Evolutionary conservation across 306 rosid species (phyloP).

Genomic region (Vigna reflexopilosa): DNA sequence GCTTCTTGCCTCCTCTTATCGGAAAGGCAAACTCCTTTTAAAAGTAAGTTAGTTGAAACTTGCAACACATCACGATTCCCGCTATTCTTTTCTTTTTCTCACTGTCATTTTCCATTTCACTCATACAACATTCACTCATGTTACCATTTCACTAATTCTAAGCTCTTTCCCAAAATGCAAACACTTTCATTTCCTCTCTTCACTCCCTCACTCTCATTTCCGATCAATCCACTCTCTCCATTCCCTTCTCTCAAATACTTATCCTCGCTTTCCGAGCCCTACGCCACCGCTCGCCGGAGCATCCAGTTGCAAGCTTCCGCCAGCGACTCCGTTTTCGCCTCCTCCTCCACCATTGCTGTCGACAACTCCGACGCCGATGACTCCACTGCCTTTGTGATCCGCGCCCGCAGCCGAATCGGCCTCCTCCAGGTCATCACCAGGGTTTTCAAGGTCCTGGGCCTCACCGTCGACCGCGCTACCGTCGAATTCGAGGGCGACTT

Average conservation of each 20-base stretch:
- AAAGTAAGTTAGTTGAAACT: slow-evolving; percentile 24
- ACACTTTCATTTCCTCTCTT: slow-evolving; percentile 47
- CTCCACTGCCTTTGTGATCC: slow-evolving; percentile 65
- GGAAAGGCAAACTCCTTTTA: slow-evolving; percentile 11
- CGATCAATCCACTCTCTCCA: slow-evolving; percentile 20
- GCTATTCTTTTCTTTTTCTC: slow-evolving; percentile 10
- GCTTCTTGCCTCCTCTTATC: neutral
- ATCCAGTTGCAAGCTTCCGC: slow-evolving; percentile 45
- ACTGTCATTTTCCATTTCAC: neutral
- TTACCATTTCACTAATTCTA: neutral
- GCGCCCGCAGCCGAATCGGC: slow-evolving; percentile 70
- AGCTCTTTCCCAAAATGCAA: slow-evolving; percentile 47
- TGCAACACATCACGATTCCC: slow-evolving; percentile 24
- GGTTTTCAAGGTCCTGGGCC: slow-evolving; percentile 75
- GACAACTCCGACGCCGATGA: slow-evolving; percentile 49
- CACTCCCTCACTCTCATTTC: slow-evolving; percentile 28
- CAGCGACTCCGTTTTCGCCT: slow-evolving; percentile 36
- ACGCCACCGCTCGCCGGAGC: slow-evolving; percentile 13
- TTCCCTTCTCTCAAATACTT: slow-evolving; percentile 29
- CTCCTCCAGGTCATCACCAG: slow-evolving; percentile 72
- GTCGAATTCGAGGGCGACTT: slow-evolving; percentile 69
- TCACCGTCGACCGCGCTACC: slow-evolving; percentile 65
- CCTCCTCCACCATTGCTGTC: slow-evolving; percentile 53
- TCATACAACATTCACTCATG: neutral
- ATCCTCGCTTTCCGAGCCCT: slow-evolving; percentile 25